A percentile compares a stretch with the other conserved stretches of the same genome.
These are phyloP conservation scores for Simplicillium sp. DNA, from an alignment of 2,329 filamentous ascomycete species.

Conservation along the genomic window DNA sequence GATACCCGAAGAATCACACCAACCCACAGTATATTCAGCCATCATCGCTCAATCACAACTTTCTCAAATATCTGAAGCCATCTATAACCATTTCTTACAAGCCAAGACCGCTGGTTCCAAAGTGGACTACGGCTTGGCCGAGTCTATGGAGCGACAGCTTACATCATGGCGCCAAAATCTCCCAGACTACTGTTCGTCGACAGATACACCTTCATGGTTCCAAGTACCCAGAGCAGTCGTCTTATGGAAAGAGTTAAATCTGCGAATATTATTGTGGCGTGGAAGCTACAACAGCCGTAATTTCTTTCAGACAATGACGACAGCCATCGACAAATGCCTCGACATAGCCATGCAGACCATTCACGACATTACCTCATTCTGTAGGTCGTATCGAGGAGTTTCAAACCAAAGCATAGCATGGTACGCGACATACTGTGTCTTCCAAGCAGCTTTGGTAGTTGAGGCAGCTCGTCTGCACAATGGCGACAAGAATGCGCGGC, in stretches of 20 bases:
- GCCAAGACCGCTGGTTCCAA: constrained; percentile 9
- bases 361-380: too few relatives aligned
- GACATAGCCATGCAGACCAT: constrained; percentile 22
- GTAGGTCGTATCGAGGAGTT: constrained; percentile 6
- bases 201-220: too few relatives aligned
- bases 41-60: constrained; percentile 31
- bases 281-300: constrained; percentile 26
- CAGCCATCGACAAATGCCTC: constrained; percentile 22
- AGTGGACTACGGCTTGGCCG: constrained; percentile 26
- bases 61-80: constrained; percentile 26
- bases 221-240: too few relatives aligned
- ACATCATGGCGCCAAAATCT: constrained; percentile 20
- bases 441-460: constrained; percentile 31
- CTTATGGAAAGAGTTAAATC: constrained; percentile 27
- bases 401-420: constrained; percentile 25
- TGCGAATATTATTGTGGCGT: constrained; percentile 31
- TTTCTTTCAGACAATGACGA: neutral
- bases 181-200: constrained; percentile 21
- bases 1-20: constrained; percentile 18
- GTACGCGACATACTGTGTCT: constrained; percentile 34
- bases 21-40: constrained; percentile 27
- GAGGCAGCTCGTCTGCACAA: constrained; percentile 6
- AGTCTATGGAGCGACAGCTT: constrained; percentile 26
- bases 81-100: constrained; percentile 30
- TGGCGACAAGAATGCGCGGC: too few relatives aligned